These are phyloP conservation scores for Aspergillus ibericus DNA, from an alignment of 2,329 filamentous ascomycete species.

Conservation along the genomic window DNA sequence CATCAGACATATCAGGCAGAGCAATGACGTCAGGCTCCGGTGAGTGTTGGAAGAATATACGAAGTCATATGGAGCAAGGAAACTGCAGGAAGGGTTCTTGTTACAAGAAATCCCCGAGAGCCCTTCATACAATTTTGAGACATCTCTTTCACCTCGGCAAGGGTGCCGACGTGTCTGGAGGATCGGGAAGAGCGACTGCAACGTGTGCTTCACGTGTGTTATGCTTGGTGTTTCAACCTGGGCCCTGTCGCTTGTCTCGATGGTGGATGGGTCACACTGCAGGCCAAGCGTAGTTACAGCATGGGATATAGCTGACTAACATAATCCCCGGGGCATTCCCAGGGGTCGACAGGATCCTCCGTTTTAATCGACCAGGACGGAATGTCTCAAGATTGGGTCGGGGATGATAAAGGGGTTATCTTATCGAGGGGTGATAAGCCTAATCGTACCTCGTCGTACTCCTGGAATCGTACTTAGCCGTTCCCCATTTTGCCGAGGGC, in stretches of 20 bases:
- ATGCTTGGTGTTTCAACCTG: neutral
- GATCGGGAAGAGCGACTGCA: neutral
- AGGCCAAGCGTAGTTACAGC: neutral
- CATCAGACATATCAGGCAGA: too few species aligned
- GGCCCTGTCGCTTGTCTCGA: neutral
- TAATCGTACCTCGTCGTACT: too few species aligned
- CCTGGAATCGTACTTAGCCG: too few species aligned
- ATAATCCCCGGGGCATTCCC: neutral
- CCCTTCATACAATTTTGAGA: neutral
- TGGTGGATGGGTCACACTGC: neutral
- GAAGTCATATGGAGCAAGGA: too few species aligned
- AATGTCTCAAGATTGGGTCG: neutral
- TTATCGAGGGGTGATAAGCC: neutral
- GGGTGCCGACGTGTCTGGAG: neutral
- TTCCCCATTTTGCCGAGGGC: too few species aligned
- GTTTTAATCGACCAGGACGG: too few species aligned
- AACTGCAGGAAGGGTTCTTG: neutral
- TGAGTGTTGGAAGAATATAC: too few species aligned
- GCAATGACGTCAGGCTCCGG: neutral
- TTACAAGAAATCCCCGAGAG: neutral
- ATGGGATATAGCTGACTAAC: neutral
- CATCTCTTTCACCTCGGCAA: neutral
- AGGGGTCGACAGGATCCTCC: neutral
- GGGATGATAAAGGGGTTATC: neutral
- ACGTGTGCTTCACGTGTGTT: neutral